A percentile compares a stretch with the other conserved stretches of the same genome.
Evolutionary conservation across 2,329 filamentous ascomycete genomes (phyloP).

Genomic region (Epichloe amarillans): DNA sequence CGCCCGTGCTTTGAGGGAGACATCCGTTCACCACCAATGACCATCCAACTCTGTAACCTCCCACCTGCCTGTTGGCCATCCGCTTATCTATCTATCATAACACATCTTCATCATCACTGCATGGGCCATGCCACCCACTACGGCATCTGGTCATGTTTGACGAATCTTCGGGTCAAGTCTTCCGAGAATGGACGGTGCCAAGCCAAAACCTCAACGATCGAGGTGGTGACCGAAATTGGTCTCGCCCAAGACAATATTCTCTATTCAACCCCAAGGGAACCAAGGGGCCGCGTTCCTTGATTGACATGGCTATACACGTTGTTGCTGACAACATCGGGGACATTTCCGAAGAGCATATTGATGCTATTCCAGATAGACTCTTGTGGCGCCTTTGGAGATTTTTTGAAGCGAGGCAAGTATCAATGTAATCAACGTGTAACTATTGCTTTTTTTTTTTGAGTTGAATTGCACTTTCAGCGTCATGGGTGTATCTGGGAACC

Average conservation of each 20-base stretch:
- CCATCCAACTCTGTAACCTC: too few relatives aligned
- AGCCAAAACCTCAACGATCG: constrained; percentile 12
- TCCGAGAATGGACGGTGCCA: constrained; percentile 23
- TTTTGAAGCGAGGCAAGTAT: constrained; percentile 24
- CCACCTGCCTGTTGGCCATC: too few relatives aligned
- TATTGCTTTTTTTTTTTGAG: not conserved
- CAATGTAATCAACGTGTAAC: not conserved
- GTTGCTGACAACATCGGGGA: constrained; percentile 24
- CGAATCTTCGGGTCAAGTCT: constrained; percentile 21
- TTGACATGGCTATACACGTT: constrained; percentile 26
- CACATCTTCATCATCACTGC: too few relatives aligned
- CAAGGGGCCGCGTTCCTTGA: constrained; percentile 23
- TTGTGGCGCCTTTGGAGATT: constrained; percentile 26
- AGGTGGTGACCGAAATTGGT: constrained; percentile 22
- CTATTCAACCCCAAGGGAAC: constrained; percentile 13
- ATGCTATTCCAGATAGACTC: constrained; percentile 21
- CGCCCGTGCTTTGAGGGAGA: too few relatives aligned
- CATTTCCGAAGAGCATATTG: constrained; percentile 20
- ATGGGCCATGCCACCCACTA: too few relatives aligned
- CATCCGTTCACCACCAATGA: too few relatives aligned
- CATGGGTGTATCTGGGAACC: not conserved
- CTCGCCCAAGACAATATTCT: constrained; percentile 18
- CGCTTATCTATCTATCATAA: too few relatives aligned
- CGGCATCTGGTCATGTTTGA: constrained; percentile 19
- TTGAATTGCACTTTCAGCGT: not conserved